phyloP scores from a whole-genome alignment of 1,284 basidiomycete genomes.

The Fistulina hepatica region DNA sequence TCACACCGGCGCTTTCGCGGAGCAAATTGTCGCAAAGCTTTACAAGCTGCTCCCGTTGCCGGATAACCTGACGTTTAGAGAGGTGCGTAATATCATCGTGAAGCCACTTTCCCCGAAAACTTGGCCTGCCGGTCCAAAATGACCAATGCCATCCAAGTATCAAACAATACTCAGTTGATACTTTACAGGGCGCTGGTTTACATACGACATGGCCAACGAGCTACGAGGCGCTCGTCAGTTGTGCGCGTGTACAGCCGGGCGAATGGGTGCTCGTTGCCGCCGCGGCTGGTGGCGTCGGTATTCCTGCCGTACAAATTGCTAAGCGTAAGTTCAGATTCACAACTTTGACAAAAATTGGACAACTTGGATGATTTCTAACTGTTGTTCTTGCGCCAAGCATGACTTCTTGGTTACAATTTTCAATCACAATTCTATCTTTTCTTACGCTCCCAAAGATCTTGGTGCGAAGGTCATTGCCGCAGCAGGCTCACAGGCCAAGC shows the following conservation, averaged over 20 bases:
- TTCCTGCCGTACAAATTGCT: constrained; percentile 83
- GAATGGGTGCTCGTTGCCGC: constrained; percentile 87
- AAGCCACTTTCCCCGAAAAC: no score
- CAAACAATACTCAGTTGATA: no score
- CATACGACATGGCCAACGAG: constrained; percentile 85
- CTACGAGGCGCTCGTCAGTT: constrained; percentile 81
- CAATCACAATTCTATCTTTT: no score
- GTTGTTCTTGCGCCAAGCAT: no score
- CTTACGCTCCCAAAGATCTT: no score
- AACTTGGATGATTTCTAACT: no score
- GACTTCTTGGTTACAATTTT: constrained; percentile 11
- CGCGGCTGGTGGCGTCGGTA: constrained; percentile 88
- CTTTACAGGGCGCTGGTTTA: constrained; percentile 36
- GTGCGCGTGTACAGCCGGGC: constrained; percentile 66
- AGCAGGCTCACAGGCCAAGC: constrained; percentile 57
- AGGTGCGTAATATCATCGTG: no score
- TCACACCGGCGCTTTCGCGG: constrained; percentile 30
- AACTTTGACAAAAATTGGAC: no score
- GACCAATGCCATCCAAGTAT: no score
- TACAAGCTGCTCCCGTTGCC: constrained; percentile 14
- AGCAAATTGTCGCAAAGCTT: constrained; percentile 8
- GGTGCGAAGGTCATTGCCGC: constrained; percentile 77
- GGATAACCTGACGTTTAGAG: constrained; percentile 14
- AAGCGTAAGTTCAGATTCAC: constrained; percentile 60
- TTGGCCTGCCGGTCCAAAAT: no score